Base-by-base conservation (phyloP, 140 eudicot genomes). In the Cichorium intybus region DNA sequence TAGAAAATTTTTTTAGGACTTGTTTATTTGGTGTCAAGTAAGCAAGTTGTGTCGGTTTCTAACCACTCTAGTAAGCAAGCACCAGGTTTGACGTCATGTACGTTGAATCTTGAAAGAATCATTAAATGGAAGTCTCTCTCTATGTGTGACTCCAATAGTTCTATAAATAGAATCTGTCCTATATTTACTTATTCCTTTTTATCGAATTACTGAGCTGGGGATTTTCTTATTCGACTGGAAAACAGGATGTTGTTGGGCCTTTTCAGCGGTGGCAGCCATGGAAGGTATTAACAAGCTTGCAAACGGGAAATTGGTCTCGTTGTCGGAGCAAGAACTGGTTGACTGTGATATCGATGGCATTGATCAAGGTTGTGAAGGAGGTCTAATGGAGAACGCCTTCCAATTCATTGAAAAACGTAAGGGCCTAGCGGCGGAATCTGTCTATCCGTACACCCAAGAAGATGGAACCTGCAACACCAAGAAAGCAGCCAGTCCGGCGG, bases 161-260 rank as follows among this genome's bases (percentile, higher is more conserved):
- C n/a, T n/a, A n/a, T 14, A 10, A 15, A 61, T 17, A 17, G 3
- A 17, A n/a, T n/a, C 22, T 26, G 15, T 45, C 28, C 1, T 63
- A 26, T 16, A 6, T 45, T 45, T 8, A 10, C 26, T 45, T 12
- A 26, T 2, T 11, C 24, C 0, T 10, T 26, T 6, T 8, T 29
- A 54, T 27, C 3, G 7, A 18, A 37, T 37, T 37, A 37, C 0
- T 1, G 46, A 37, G n/a, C 11, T 37, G 3, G 9, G 3, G 9
- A 10, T 62, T 16, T 72, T 31, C 14, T 8, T 5, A 1, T 46
- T 22, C n/a, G n/a, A n/a, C n/a, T n/a, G n/a, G 18, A 11, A 62
- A 51, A 54, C 58, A 78, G 79, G 83, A 54, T 72, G 80, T 50
- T 73, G 84, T 33, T 79, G 84, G 84, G 84, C 84, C 27, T 79